Percentiles rank a stretch among this genome's conserved stretches.
Evolutionary conservation across 306 rosid genomes (phyloP).

Genomic region (Cicer pinnatifidum): DNA sequence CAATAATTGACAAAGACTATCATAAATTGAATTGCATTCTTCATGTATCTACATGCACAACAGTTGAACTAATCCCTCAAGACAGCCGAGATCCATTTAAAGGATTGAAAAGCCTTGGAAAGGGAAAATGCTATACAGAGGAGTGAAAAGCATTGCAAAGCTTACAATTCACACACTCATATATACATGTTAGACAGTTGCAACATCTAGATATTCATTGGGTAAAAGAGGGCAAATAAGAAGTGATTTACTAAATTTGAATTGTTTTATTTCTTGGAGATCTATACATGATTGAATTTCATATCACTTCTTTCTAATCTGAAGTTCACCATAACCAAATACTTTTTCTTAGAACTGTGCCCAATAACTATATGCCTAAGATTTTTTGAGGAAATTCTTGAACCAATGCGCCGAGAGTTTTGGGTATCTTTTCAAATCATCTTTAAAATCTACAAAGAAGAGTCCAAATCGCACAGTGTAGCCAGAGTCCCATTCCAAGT

Average conservation of each 20-base stretch:
- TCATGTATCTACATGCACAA: too few species aligned
- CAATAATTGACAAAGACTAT: too few species aligned
- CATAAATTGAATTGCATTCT: too few species aligned
- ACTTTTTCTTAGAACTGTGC: not conserved
- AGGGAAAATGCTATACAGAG: not conserved
- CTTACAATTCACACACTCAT: not conserved
- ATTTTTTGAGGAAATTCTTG: slow-evolving; percentile 54
- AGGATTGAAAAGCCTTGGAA: too few species aligned
- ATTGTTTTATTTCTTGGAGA: not conserved
- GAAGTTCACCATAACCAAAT: not conserved
- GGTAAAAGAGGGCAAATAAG: not conserved
- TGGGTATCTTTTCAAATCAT: slow-evolving; percentile 54
- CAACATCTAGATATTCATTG: not conserved
- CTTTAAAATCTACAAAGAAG: slow-evolving; percentile 50
- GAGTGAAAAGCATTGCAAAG: not conserved
- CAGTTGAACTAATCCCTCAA: too few species aligned
- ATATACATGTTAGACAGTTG: not conserved
- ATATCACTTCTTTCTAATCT: slow-evolving; percentile 9
- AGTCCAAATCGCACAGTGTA: slow-evolving; percentile 57
- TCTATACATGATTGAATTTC: slow-evolving; percentile 1
- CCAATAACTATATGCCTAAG: not conserved
- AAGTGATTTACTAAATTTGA: slow-evolving; percentile 13
- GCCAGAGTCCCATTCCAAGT: slow-evolving; percentile 59
- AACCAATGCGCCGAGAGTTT: slow-evolving; percentile 62
- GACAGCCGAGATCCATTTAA: too few species aligned